These are phyloP conservation scores for Talaromyces sp. DNA, from an alignment of 2,329 filamentous ascomycete species.

Conservation along the genomic window DNA sequence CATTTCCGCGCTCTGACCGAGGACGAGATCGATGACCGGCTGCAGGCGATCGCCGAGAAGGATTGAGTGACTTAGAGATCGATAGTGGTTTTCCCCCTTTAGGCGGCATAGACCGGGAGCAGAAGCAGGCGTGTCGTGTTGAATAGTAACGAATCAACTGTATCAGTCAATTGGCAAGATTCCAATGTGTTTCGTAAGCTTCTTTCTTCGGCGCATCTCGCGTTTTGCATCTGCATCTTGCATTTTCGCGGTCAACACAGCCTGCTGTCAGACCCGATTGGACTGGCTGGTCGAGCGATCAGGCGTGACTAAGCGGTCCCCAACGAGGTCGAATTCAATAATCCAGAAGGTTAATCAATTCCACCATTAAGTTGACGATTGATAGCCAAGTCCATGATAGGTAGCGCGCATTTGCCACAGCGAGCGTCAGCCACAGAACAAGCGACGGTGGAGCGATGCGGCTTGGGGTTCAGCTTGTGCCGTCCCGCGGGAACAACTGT, in stretches of 20 bases:
- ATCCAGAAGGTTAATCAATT: neutral
- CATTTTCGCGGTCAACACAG: neutral
- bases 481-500: neutral
- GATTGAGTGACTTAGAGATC: conserved; percentile 58
- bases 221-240: neutral
- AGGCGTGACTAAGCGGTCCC: neutral
- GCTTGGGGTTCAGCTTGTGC: neutral
- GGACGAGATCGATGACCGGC: conserved; percentile 95
- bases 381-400: neutral
- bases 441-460: neutral
- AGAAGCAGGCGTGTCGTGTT: neutral
- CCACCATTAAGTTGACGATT: neutral
- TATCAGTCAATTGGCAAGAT: neutral
- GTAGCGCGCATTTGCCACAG: neutral
- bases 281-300: neutral
- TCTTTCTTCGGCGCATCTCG: neutral
- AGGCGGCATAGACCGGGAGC: neutral
- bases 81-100: neutral
- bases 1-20: conserved; percentile 86
- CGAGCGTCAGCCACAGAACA: neutral
- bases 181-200: neutral
- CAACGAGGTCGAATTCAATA: neutral
- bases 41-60: conserved; percentile 98
- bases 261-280: neutral
- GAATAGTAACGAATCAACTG: neutral